Base-by-base conservation (phyloP, 108 stramenopile species). In the Cyclotella kingstonii region DNA sequence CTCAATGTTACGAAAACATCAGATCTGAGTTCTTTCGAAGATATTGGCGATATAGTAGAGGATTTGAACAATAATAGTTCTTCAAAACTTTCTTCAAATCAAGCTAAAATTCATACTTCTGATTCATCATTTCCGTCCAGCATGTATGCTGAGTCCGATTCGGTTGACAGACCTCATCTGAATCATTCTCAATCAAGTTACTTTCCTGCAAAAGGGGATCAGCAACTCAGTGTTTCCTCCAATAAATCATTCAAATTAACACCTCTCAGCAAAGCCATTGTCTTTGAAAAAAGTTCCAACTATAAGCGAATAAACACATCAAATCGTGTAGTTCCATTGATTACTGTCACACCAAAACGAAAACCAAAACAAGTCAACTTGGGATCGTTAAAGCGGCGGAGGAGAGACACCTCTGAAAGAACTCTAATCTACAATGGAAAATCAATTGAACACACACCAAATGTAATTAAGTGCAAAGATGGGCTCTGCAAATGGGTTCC, bases 361-460 rank as follows among this genome's bases (percentile, higher is more conserved):
- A 57, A 57, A 15, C 56, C 56, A 25, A 39, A 41, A 27, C 40
- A 41, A 18, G 25, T 27, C 2, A 21, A 17, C 8, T 1, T 34
- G 3, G 34, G 56, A 21, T 41, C 56, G 15, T 57, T 45, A 7
- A 60, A 60, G 19, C 59, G 59, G 5, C 40, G 26, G 17, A 60
- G 28, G 31, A 45, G 25, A 46, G 59, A 46, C 1, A 19, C 48
- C 21, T 2, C 10, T 15, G 35, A 22, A 49, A 3, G 35, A 39
- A 43, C 34, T 12, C 27, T 7, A 62, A 47, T 62, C 36, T 50
- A 62, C 48, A 62, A 62, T 19, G 47, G 60, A 23, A 35, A 25
- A 2, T 22, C 60, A 21, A 39, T 39, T 0, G 60, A 62, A 50
- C 43, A 38, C 25, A 62, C 50, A 11, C 17, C 25, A n/a, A 18